Evolutionary conservation across 257 asterid genomes (phyloP).

Genomic region (Thymus mandschuricus): DNA sequence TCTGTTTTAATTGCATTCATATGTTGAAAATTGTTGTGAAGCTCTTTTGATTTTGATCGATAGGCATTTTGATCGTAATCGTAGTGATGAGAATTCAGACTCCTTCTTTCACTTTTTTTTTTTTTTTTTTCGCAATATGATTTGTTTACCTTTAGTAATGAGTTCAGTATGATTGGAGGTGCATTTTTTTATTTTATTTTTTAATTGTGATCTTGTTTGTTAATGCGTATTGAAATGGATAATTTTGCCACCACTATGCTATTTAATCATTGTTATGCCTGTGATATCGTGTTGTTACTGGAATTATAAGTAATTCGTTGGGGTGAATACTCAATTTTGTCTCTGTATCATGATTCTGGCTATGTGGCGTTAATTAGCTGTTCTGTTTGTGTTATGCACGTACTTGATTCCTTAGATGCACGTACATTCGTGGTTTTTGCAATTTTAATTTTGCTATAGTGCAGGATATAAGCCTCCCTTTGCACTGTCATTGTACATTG

Average conservation of each 20-base stretch:
- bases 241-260: slow-evolving; percentile 23
- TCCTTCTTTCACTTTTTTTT: no score
- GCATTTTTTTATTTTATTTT: background rate
- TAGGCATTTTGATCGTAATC: background rate
- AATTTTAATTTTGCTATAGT: background rate
- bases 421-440: background rate
- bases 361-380: background rate
- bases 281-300: slow-evolving; percentile 3
- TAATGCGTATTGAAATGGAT: background rate
- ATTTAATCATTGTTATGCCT: background rate
- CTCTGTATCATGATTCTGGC: background rate
- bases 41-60: slow-evolving; percentile 5
- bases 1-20: background rate
- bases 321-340: background rate
- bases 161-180: slow-evolving; percentile 8
- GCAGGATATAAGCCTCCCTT: background rate
- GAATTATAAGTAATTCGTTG: background rate
- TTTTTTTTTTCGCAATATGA: no score
- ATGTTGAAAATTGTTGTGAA: background rate
- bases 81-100: background rate
- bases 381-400: background rate
- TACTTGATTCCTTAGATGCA: background rate
- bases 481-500: background rate
- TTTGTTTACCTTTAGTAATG: background rate
- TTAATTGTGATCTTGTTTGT: background rate